Base-by-base conservation (phyloP, 805 yeast species). In the Clavispora santaluciae region DNA sequence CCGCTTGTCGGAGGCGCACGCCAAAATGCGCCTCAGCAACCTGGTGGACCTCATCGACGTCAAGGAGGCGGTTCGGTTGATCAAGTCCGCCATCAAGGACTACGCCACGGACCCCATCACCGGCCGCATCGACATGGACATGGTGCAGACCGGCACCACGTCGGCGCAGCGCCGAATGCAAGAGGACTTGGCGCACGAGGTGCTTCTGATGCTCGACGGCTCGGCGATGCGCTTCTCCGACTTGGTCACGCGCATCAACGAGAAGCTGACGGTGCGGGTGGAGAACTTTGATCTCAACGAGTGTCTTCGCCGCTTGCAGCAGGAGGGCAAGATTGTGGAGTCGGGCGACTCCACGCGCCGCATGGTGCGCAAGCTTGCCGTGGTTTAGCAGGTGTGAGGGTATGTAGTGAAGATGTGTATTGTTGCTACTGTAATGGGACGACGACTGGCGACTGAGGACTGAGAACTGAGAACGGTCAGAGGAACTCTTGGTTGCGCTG, bases 61-160 rank as follows among this genome's bases (percentile, higher is more conserved):
- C 5, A 73, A 75, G 45, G 99, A 93, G 60, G 95, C 98, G 0
- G 97, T 90, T 3, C 76, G 99, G 50, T 72, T 93, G 50, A 93
- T 91, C 59, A 81, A 85, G 53, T 78, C 95, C 3, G 99, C 99
- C 11, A 86, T 93, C 50, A 93, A 93, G 61, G 98, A 93, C 49
- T 93, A 93, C 60, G 99, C 99, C 12, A 93, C 96, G 3, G 99
- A 93, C 66, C 99, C 99, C 18, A 71, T 83, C 25, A 91, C 99
- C 0, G 99, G 99, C 22, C 78, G 93, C 55, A 93, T 93, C 50
- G 99, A 93, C 60, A 89, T 93, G 96, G 96, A 89, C 60, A 72
- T 93, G 59, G 90, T 93, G 22, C 97, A 91, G 66, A 93, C 98
- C 0, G 99, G 98, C 36, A 89, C 90, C 35, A 86, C 96, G 0